Evolutionary conservation across 768 basidiomycete genomes (phyloP).

Genomic region (Solioccasus polychromus): DNA sequence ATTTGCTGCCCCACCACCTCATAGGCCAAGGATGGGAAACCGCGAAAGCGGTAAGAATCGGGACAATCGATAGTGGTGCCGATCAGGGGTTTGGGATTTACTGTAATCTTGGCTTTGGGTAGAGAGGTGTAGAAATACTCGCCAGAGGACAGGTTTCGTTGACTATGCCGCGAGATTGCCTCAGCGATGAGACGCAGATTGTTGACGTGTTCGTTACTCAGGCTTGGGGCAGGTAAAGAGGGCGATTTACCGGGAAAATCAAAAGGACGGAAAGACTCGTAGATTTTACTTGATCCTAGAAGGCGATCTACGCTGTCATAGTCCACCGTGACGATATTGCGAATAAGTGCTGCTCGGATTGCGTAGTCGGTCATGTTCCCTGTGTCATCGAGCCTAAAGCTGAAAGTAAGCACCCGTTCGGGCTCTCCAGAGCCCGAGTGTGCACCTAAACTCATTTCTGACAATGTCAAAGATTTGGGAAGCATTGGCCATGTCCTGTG

Average conservation of each 20-base stretch:
- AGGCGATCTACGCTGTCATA: conserved; percentile 68
- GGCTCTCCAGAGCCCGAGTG: conserved; percentile 28
- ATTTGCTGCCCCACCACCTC: conserved; percentile 30
- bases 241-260: conserved; percentile 3
- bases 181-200: conserved; percentile 32
- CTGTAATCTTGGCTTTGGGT: conserved; percentile 26
- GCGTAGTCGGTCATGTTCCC: conserved; percentile 70
- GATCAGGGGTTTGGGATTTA: conserved; percentile 29
- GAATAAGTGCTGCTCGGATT: conserved; percentile 70
- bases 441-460: conserved; percentile 48
- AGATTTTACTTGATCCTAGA: conserved; percentile 31
- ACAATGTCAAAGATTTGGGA: conserved; percentile 54
- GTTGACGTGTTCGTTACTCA: conserved; percentile 21
- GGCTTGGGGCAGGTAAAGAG: neutral
- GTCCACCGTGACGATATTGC: conserved; percentile 58
- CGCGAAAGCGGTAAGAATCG: conserved; percentile 37
- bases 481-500: conserved; percentile 71
- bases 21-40: conserved; percentile 53
- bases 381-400: conserved; percentile 55
- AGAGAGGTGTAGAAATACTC: conserved; percentile 26
- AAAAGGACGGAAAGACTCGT: conserved; percentile 22
- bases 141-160: conserved; percentile 18
- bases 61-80: conserved; percentile 29
- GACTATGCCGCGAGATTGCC: conserved; percentile 25
- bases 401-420: conserved; percentile 77